Percentiles rank a stretch among this genome's conserved stretches.
Evolutionary conservation across 306 rosid species (phyloP).

Genomic region (Erythrophleum fordii): DNA sequence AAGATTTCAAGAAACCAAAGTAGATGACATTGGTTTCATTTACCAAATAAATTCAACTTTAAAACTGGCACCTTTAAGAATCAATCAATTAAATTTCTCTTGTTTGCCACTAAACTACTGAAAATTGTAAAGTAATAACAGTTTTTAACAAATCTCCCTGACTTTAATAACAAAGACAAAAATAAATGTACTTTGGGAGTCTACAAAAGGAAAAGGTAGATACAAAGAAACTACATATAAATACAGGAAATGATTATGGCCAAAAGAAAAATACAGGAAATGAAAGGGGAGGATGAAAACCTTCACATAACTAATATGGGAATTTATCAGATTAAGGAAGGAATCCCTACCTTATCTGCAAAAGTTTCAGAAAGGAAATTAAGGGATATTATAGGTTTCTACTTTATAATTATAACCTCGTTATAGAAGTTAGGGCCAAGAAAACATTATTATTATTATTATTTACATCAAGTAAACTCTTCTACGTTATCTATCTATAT

Average conservation of each 20-base stretch:
- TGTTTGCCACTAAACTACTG: not conserved
- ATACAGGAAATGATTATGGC: slow-evolving; percentile 2
- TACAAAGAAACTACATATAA: slow-evolving; percentile 10
- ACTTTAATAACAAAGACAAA: not conserved
- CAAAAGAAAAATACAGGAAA: not conserved
- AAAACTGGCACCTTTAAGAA: slow-evolving; percentile 2
- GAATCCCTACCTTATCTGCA: slow-evolving; percentile 1
- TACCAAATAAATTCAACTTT: no score
- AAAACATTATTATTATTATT: not conserved
- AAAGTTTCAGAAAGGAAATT: slow-evolving; percentile 17
- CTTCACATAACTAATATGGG: slow-evolving; percentile 23
- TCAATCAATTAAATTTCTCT: slow-evolving; percentile 24
- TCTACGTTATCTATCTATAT: not conserved
- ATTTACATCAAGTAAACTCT: not conserved
- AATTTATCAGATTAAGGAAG: slow-evolving; percentile 31
- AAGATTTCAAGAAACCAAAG: slow-evolving; percentile 13
- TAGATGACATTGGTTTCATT: slow-evolving; percentile 5
- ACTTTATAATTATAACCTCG: not conserved
- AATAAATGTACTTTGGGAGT: not conserved
- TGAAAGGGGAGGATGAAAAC: slow-evolving; percentile 14
- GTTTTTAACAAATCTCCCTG: not conserved
- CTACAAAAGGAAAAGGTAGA: slow-evolving; percentile 4
- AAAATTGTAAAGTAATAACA: slow-evolving; percentile 6
- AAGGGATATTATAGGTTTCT: slow-evolving; percentile 10
- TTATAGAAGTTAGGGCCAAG: slow-evolving; percentile 22